These are phyloP conservation scores for Hsuehochloa calcarea DNA, from an alignment of 176 grass and related monocot species.

Conservation along the genomic window DNA sequence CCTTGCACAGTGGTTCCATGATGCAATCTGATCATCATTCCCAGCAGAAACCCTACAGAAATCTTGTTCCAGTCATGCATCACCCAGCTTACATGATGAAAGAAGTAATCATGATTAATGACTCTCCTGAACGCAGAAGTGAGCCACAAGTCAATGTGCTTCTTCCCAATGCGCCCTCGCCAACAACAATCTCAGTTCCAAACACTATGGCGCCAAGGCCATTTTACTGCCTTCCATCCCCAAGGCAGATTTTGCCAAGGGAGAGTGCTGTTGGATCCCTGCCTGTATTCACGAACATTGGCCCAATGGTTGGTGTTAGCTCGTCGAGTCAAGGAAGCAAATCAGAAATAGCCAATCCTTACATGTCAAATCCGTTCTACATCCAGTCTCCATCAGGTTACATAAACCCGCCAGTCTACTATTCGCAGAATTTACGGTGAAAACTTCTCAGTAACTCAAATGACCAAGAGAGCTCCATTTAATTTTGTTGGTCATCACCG, in stretches of 20 bases:
- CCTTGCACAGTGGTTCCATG: slow-evolving; percentile 39
- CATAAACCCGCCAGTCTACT: slow-evolving; percentile 54
- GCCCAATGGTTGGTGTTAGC: slow-evolving; percentile 43
- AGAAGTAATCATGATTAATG: slow-evolving; percentile 71
- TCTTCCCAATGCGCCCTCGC: slow-evolving; percentile 28
- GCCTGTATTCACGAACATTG: slow-evolving; percentile 36
- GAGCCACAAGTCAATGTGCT: slow-evolving; percentile 41
- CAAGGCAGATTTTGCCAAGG: slow-evolving; percentile 47
- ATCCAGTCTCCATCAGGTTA: slow-evolving; percentile 55
- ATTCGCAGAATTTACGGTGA: slow-evolving; percentile 52
- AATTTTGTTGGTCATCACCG: slow-evolving; percentile 24
- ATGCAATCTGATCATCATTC: slow-evolving; percentile 36
- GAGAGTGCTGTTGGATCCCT: slow-evolving; percentile 46
- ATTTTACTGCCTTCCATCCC: slow-evolving; percentile 61
- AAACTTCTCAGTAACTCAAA: slow-evolving; percentile 41
- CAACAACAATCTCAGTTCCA: slow-evolving; percentile 26
- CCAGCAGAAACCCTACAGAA: slow-evolving; percentile 39
- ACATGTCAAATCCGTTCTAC: slow-evolving; percentile 40
- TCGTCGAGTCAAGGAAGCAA: slow-evolving; percentile 51
- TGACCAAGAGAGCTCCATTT: slow-evolving; percentile 48
- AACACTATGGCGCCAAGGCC: slow-evolving; percentile 38
- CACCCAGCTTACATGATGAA: slow-evolving; percentile 54
- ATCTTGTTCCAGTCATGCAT: slow-evolving; percentile 32
- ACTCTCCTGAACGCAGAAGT: slow-evolving; percentile 49
- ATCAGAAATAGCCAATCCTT: slow-evolving; percentile 37